Evolutionary conservation across 106 monocot genomes (phyloP).

Genomic region (Dendrobium nobile): DNA sequence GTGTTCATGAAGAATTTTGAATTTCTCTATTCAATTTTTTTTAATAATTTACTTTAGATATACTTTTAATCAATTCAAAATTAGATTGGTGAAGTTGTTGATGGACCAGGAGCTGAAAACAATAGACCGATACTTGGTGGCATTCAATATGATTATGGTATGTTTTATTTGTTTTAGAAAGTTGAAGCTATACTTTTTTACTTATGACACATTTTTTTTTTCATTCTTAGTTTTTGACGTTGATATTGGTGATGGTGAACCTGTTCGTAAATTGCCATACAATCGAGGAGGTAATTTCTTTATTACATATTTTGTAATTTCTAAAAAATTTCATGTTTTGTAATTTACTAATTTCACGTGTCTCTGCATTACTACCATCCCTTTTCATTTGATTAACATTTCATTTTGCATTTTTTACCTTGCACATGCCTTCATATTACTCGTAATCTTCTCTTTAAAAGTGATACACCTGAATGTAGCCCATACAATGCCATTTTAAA

Average conservation of each 20-base stretch:
- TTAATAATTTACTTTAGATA: constrained; percentile 1
- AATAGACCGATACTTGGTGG: constrained; percentile 48
- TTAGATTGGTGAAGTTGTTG: constrained; percentile 98
- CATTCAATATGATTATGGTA: constrained; percentile 87
- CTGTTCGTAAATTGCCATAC: constrained; percentile 88
- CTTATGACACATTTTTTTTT: constrained; percentile 5
- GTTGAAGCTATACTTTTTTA: not conserved
- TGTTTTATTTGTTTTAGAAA: constrained; percentile 8
- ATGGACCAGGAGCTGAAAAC: constrained; percentile 65
- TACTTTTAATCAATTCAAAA: not conserved
- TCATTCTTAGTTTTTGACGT: constrained; percentile 80
- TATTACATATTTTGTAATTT: not conserved
- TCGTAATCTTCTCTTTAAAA: not conserved
- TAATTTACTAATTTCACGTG: not conserved
- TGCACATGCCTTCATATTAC: not conserved
- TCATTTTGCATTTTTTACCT: not conserved
- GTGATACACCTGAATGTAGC: not conserved
- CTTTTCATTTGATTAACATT: not conserved
- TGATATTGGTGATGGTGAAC: constrained; percentile 97
- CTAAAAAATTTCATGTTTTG: too few relatives aligned
- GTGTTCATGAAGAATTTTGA: not conserved
- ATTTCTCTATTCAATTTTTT: not conserved
- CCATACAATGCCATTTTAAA: not conserved
- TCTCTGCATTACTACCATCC: not conserved
- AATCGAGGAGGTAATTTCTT: constrained; percentile 60